Evolutionary conservation across 306 rosid genomes (phyloP), one percentile per base, ranked within the genome.

Genomic region (Oxytropis ochrocephala): DNA sequence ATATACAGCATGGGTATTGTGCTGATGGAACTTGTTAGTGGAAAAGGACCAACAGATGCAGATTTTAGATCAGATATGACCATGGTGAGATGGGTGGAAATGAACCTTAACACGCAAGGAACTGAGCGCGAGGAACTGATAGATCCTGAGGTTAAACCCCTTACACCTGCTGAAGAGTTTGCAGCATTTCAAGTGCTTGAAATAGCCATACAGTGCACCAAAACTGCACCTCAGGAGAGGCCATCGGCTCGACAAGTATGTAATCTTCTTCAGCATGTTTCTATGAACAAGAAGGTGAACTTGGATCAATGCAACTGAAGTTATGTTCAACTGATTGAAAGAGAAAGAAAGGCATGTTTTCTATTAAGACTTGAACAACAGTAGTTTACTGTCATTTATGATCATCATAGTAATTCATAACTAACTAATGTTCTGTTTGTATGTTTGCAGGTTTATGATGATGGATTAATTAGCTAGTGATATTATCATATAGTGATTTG

Each of bases 21-120:
- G 78, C 78, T 94, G 4, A 91, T 94, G 87, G 99, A 94, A 78
- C 87, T 94, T 43, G 89, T 89, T 8, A 87, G 88, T 33, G 99
- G 99, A 10, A 94, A 77, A 67, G 75, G 77, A 87, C 99, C 99
- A 1, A 94, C 91, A 0, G 92, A 88, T 66, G 82, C 64, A 29
- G 67, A 50, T 8, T 94, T 91, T 43, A 83, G 96, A 4, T 79
- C 43, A 80, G 92, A 79, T 4, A 76, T 94, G 83, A 87, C 87
- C 85, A 88, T 94, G 92, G 99, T 94, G 66, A 91, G 91, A 57
- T 94, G 99, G 99, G 88, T 91, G 27, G 92, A 88, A 80, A 82
- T 72, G 21, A 72, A 55, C 14, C 29, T 84, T 32, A 84, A 83
- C 29, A 74, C 49, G 88, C 78, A 81, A 33, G 87, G 65, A 29